Conservation (phyloP, 345 rosid genomes). For the Atalantia buxifolia region DNA sequence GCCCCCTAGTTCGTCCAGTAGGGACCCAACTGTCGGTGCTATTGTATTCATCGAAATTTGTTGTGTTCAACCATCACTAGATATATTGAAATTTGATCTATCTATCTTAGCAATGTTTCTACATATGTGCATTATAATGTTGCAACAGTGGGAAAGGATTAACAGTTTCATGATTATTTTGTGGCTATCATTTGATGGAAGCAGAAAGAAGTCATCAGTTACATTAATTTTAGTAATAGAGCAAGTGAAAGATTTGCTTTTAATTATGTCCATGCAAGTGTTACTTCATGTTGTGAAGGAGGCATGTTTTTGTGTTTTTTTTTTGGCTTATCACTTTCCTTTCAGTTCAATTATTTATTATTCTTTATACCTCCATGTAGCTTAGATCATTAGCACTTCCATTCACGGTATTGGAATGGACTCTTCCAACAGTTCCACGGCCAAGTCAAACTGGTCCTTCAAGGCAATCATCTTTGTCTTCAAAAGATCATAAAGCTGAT, state of each 20-base stretch:
- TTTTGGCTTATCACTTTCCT: not conserved
- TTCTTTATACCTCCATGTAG: constrained; percentile 60
- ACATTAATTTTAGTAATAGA: not conserved
- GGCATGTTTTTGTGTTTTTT: not conserved
- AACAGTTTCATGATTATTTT: not conserved
- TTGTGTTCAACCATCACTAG: not conserved
- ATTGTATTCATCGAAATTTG: not conserved
- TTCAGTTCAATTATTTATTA: constrained; percentile 27
- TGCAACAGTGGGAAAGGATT: not conserved
- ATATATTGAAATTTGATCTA: not conserved
- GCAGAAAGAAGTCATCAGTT: not conserved
- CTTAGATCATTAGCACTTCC: constrained; percentile 99
- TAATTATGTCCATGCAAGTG: not conserved
- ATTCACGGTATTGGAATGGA: constrained; percentile 99
- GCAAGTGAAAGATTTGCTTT: not conserved
- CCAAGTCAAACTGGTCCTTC: constrained; percentile 59
- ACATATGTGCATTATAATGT: not conserved
- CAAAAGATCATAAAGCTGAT: constrained; percentile 29
- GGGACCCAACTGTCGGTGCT: not conserved
- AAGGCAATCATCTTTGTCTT: constrained; percentile 39
- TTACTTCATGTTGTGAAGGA: not conserved
- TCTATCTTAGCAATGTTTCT: not conserved
- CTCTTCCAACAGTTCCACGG: constrained; percentile 94
- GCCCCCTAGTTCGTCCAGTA: not conserved
- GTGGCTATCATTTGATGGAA: not conserved